Evolutionary conservation across 2,329 filamentous ascomycete genomes (phyloP).

Genomic region (Diaporthe sp.): DNA sequence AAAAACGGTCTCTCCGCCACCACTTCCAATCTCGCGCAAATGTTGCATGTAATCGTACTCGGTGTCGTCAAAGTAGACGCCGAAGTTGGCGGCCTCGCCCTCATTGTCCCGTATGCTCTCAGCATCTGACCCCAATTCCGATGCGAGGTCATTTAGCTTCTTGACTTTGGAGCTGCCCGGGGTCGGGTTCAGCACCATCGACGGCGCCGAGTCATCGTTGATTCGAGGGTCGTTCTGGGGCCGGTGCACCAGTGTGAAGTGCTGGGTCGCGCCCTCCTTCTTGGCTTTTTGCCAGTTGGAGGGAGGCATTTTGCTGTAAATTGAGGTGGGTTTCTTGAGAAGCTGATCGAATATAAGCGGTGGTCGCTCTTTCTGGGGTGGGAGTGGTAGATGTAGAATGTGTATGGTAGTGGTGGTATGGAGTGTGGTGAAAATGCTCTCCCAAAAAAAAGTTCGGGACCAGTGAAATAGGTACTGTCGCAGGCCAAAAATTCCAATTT

Average conservation of each 20-base stretch:
- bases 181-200: slow-evolving; percentile 87
- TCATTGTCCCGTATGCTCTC: slow-evolving; percentile 84
- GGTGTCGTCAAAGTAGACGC: slow-evolving; percentile 94
- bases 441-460: background rate
- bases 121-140: slow-evolving; percentile 78
- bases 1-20: slow-evolving; percentile 82
- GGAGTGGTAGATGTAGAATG: background rate
- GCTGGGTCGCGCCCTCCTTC: slow-evolving; percentile 80
- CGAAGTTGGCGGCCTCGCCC: slow-evolving; percentile 94
- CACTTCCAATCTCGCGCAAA: slow-evolving; percentile 85
- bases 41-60: slow-evolving; percentile 99
- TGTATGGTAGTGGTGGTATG: background rate
- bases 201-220: slow-evolving; percentile 88
- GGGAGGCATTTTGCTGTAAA: slow-evolving; percentile 41
- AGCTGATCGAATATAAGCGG: background rate
- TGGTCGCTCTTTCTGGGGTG: background rate
- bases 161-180: slow-evolving; percentile 68
- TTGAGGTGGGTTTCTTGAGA: background rate
- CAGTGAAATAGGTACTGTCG: background rate
- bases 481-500: slow-evolving; percentile 29
- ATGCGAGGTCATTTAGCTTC: slow-evolving; percentile 80
- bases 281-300: slow-evolving; percentile 64
- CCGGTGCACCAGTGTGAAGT: slow-evolving; percentile 94
- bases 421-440: background rate
- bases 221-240: slow-evolving; percentile 98